A percentile compares a stretch with the other conserved stretches of the same genome.
Evolutionary conservation across 495 filamentous ascomycete genomes (phyloP).

Genomic region (Aspergillus cavernicola): DNA sequence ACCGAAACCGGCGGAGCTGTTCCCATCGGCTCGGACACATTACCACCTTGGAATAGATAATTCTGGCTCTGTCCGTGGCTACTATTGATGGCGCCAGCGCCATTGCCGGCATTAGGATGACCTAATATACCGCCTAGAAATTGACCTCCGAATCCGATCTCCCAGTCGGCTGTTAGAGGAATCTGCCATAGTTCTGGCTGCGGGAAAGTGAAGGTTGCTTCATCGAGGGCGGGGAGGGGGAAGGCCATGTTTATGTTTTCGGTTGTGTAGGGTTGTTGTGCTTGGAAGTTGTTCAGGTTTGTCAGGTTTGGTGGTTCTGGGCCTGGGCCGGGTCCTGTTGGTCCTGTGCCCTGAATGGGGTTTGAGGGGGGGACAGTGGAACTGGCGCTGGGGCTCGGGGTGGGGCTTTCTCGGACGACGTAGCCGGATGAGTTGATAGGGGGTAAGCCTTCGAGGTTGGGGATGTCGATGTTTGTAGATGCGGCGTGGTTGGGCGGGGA

Average conservation of each 20-base stretch:
- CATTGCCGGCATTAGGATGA: conserved; percentile 6
- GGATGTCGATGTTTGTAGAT: conserved; percentile 22
- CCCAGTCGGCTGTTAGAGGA: conserved; percentile 37
- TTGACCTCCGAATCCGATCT: conserved; percentile 32
- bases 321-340: conserved; percentile 2
- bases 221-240: conserved; percentile 22
- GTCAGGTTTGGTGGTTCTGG: conserved; percentile 9
- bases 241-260: conserved; percentile 20
- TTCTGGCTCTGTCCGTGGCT: background rate
- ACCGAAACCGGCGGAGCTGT: background rate
- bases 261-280: conserved; percentile 11
- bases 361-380: background rate
- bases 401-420: conserved; percentile 34
- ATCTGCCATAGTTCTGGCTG: conserved; percentile 39
- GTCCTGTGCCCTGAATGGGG: background rate
- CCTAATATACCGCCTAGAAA: conserved; percentile 31
- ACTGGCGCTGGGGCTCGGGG: background rate
- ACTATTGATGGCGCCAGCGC: background rate
- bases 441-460: conserved; percentile 36
- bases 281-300: conserved; percentile 7
- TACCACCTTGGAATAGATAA: background rate
- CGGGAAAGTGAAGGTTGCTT: conserved; percentile 15
- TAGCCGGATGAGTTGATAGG: conserved; percentile 40
- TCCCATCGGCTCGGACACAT: background rate
- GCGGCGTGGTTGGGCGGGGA: conserved; percentile 3